A percentile compares a stretch with the other conserved stretches of the same genome.
phyloP scores from a whole-genome alignment of 2,329 filamentous ascomycete species.

The Colletotrichum sp. region DNA sequence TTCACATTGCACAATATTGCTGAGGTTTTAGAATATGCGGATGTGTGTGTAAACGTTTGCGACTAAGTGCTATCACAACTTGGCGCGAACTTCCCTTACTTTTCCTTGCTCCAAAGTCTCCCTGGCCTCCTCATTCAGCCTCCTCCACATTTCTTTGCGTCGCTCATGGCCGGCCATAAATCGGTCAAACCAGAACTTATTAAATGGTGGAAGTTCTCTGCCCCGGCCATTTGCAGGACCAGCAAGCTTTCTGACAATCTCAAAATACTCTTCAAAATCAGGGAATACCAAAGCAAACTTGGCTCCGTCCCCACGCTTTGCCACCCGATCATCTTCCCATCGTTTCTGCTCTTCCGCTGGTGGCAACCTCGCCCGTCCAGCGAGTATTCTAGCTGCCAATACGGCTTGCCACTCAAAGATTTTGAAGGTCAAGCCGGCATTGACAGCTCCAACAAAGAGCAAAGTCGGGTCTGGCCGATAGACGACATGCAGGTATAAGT shows the following conservation, averaged over 20 bases:
- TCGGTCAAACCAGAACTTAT: conserved; percentile 48
- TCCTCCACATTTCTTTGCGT: conserved; percentile 63
- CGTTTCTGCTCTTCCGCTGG: conserved; percentile 48
- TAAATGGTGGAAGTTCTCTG: conserved; percentile 48
- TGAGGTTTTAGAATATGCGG: neutral
- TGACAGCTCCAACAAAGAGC: conserved; percentile 63
- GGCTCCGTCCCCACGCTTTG: conserved; percentile 58
- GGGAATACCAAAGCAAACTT: conserved; percentile 64
- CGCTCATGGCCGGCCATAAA: conserved; percentile 61
- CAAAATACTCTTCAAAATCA: conserved; percentile 70
- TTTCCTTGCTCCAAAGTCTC: neutral
- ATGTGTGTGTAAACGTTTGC: neutral
- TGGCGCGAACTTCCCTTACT: neutral
- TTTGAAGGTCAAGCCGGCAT: conserved; percentile 68
- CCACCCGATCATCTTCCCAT: conserved; percentile 65
- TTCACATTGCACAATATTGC: neutral
- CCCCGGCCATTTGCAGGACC: conserved; percentile 52
- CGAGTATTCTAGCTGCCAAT: conserved; percentile 61
- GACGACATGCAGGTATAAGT: conserved; percentile 63
- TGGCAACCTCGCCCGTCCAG: conserved; percentile 57
- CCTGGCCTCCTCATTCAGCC: conserved; percentile 44
- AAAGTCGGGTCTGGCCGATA: conserved; percentile 58
- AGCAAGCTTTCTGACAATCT: conserved; percentile 54
- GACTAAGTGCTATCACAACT: neutral
- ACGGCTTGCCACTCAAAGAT: conserved; percentile 74